These are phyloP conservation scores for Fusarium newnesense DNA, from an alignment of 2,329 filamentous ascomycete species.

Conservation along the genomic window DNA sequence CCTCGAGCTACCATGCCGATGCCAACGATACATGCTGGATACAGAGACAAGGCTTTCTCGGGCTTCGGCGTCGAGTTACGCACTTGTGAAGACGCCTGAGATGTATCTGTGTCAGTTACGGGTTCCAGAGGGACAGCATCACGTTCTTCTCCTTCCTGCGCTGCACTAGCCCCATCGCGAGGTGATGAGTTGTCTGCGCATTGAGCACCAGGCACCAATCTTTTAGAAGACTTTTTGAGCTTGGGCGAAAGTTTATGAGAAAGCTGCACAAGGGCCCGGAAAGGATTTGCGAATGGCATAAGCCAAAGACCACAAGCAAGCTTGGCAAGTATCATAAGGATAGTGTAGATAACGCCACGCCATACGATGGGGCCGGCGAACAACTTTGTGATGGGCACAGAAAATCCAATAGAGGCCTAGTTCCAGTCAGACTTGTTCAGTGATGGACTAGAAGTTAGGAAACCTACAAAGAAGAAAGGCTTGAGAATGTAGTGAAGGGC, in stretches of 20 bases:
- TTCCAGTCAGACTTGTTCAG: rapidly evolving
- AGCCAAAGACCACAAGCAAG: conserved; percentile 70
- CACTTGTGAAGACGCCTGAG: background rate
- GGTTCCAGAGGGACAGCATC: background rate
- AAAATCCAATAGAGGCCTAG: conserved; percentile 75
- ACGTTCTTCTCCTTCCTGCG: background rate
- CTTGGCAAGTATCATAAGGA: conserved; percentile 75
- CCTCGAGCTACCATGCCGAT: conserved; percentile 79
- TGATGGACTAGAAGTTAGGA: rapidly evolving
- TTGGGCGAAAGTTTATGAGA: background rate
- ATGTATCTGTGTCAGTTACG: background rate
- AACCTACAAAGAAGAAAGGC: conserved; percentile 77
- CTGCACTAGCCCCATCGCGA: background rate
- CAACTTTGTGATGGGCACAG: conserved; percentile 78
- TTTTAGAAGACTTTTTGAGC: background rate
- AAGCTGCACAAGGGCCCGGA: background rate
- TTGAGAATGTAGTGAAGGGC: conserved; percentile 64
- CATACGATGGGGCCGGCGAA: conserved; percentile 73
- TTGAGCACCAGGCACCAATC: conserved; percentile 19
- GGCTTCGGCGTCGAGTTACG: conserved; percentile 31
- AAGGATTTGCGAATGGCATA: conserved; percentile 43
- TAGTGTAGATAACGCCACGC: conserved; percentile 77
- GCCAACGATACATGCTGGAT: conserved; percentile 74
- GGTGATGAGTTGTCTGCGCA: background rate
- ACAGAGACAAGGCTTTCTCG: conserved; percentile 68